Conservation (phyloP, 768 basidiomycete species). For the Mrakia frigida region DNA sequence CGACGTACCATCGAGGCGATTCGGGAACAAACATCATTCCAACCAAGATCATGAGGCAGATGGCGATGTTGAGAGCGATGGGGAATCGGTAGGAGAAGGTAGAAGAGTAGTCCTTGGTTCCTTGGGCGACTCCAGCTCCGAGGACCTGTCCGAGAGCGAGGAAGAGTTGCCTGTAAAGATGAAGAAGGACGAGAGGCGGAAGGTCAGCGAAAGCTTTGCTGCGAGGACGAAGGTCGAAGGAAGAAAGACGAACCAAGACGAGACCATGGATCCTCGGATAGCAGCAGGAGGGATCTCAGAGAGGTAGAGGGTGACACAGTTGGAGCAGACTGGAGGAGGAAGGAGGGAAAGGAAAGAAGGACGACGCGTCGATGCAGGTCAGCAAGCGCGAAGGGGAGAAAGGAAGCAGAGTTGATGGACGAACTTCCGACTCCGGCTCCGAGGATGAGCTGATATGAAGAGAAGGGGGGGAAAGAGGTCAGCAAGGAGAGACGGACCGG, state of each 20-base stretch:
- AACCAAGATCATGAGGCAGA: conserved; percentile 37
- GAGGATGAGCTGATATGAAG: conserved; percentile 35
- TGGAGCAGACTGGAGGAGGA: conserved; percentile 30
- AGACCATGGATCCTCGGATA: conserved; percentile 43
- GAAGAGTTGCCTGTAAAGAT: conserved; percentile 40
- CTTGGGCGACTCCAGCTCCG: conserved; percentile 43
- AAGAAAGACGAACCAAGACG: conserved; percentile 33
- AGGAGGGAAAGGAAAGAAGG: too few species aligned
- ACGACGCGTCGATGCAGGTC: too few species aligned
- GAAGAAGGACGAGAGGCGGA: too few species aligned
- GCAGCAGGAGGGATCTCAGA: conserved; percentile 43
- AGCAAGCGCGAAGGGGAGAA: too few species aligned
- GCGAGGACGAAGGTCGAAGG: too few species aligned
- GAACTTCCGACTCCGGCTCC: conserved; percentile 41
- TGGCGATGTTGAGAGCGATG: conserved; percentile 42
- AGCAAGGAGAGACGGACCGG: too few species aligned
- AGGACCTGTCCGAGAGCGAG: conserved; percentile 45
- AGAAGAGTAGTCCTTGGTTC: conserved; percentile 35
- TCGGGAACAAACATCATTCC: conserved; percentile 41
- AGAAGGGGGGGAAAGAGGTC: too few species aligned
- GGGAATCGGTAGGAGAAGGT: conserved; percentile 36
- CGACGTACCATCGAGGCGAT: conserved; percentile 33
- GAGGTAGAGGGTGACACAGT: conserved; percentile 42
- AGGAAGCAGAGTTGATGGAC: too few species aligned
- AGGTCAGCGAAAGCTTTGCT: too few species aligned